Conservation (phyloP, 768 basidiomycete genomes). For the Psilocybe cyanescens region DNA sequence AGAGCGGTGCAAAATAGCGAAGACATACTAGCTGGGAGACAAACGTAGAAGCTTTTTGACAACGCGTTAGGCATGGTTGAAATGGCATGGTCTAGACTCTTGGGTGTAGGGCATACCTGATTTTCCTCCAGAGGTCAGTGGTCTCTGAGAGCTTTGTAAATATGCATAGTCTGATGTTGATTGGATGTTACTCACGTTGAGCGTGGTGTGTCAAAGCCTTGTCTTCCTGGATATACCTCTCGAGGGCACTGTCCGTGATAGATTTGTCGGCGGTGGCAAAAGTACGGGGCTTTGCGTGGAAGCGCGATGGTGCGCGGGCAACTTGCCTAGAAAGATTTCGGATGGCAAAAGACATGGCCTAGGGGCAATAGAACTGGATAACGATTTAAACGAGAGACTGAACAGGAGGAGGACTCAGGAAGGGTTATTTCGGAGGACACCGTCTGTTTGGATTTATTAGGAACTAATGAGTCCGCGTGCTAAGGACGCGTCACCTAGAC, state of each 20-base stretch:
- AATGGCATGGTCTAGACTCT: neutral
- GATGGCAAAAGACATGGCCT: conserved; percentile 53
- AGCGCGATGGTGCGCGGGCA: conserved; percentile 45
- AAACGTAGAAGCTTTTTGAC: conserved; percentile 68
- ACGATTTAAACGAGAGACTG: conserved; percentile 6
- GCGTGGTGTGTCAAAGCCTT: conserved; percentile 70
- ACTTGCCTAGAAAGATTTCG: conserved; percentile 52
- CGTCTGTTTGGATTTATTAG: conserved; percentile 35
- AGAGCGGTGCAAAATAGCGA: neutral
- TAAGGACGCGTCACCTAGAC: conserved; percentile 48
- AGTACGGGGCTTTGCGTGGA: conserved; percentile 30
- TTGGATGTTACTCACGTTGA: conserved; percentile 43
- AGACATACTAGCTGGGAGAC: conserved; percentile 72
- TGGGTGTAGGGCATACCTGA: conserved; percentile 57
- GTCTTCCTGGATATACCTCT: conserved; percentile 53
- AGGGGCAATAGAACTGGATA: conserved; percentile 15
- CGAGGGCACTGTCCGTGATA: conserved; percentile 27
- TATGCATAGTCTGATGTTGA: neutral
- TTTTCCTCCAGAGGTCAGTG: conserved; percentile 83
- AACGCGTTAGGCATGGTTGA: conserved; percentile 16
- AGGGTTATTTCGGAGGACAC: conserved; percentile 40
- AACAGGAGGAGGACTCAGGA: conserved; percentile 11
- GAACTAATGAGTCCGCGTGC: conserved; percentile 31
- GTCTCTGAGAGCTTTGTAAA: conserved; percentile 53
- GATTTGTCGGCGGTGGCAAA: conserved; percentile 39